Base-by-base conservation (phyloP, 2,329 filamentous ascomycete species). In the Xylaria hypoxylon region DNA sequence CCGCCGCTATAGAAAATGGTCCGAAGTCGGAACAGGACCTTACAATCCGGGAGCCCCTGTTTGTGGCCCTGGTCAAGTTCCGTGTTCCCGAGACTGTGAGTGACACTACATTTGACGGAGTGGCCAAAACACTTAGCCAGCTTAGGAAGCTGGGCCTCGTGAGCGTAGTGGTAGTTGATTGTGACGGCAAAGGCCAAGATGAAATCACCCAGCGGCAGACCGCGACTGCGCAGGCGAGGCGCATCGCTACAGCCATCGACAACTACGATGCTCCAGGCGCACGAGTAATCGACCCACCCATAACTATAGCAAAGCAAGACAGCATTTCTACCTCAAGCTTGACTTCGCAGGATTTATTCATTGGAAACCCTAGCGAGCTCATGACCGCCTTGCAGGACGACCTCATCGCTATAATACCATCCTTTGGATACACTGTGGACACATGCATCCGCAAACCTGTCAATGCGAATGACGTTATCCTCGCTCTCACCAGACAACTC, bases 21-120 rank as follows among this genome's bases (percentile, higher is more conserved):
- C 67, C 65, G 45, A 73, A 68, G 48, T 62, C 65, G 52, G 73
- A 83, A 83, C 11, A 86, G 86, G 71, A 81, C 85, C 71, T 80
- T 78, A 56, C 80, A 81, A 38, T 71, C 4, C 68, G 75, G 44
- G 73, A 78, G 42, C 79, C 78, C 28, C 71, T 81, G 19, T 92
- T 97, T 78, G 84, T 97, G 64, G 94, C 96, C 17, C 82, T 99
- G 63, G 89, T 97, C 70, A 97, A 97, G 79, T 84, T 99, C 61
- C 88, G 91, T 59, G 86, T 87, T 48, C 90, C 93, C 0, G 90
- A 96, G 72, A 79, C 84, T 1, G 85, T 96, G 52, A 86, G 92
- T 72, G 86, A 94, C 65, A 80, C 82, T 1, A 92, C 88, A 0
- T 77, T 98, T 11, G 80, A 86, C 51, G 94, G 93, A 1, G 88